Conservation (phyloP, 257 asterid genomes). For the Parsonsia alboflavescens region DNA sequence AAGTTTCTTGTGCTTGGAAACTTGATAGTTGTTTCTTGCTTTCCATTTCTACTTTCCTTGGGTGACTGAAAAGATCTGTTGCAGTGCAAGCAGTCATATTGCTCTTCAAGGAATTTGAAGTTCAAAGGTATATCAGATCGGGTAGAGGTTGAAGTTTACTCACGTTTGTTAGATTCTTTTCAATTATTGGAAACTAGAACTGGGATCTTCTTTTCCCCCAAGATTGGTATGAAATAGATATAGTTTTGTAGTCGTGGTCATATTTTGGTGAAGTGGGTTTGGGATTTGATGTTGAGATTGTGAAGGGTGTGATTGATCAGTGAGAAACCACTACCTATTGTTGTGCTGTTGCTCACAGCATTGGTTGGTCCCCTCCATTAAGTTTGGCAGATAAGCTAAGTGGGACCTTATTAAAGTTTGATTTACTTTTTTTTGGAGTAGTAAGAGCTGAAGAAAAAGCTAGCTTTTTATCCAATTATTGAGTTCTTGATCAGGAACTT, state of each 20-base stretch:
- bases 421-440: conserved; percentile 47
- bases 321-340: conserved; percentile 40
- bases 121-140: conserved; percentile 14
- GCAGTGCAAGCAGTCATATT: background rate
- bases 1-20: background rate
- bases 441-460: conserved; percentile 29
- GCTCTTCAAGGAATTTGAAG: conserved; percentile 2
- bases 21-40: background rate
- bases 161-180: background rate
- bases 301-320: conserved; percentile 45
- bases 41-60: background rate
- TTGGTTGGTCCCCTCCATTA: conserved; percentile 72
- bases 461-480: conserved; percentile 66
- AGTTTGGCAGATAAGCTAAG: conserved; percentile 59
- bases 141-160: background rate
- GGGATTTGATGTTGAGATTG: conserved; percentile 30
- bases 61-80: conserved; percentile 3
- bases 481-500: conserved; percentile 23
- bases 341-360: conserved; percentile 23
- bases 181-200: background rate
- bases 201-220: conserved; percentile 16
- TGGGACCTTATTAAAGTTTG: conserved; percentile 64
- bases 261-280: conserved; percentile 30
- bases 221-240: background rate
- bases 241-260: conserved; percentile 27